A percentile compares a stretch with the other conserved stretches of the same genome.
Evolutionary conservation across 2,329 filamentous ascomycete species (phyloP).

Genomic region (Aphanocladium album): DNA sequence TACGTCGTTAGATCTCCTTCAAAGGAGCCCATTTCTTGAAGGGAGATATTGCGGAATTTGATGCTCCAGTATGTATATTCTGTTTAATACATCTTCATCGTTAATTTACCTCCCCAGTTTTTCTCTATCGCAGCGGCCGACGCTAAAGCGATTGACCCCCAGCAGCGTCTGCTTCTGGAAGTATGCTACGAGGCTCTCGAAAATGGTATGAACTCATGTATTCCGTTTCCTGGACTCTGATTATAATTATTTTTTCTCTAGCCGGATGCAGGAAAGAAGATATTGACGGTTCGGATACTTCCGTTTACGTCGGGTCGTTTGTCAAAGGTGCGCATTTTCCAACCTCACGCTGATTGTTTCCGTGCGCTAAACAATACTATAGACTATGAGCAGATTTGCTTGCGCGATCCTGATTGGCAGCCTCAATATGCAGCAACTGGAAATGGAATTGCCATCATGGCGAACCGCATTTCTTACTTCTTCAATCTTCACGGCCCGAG

Average conservation of each 20-base stretch:
- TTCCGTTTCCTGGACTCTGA: background rate
- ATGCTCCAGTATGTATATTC: slow-evolving; percentile 38
- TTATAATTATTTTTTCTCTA: slow-evolving; percentile 16
- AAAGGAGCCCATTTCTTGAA: slow-evolving; percentile 47
- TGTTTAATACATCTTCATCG: background rate
- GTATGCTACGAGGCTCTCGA: slow-evolving; percentile 47
- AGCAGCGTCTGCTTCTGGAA: slow-evolving; percentile 48
- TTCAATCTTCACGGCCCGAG: slow-evolving; percentile 52
- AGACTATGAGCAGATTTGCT: slow-evolving; percentile 48
- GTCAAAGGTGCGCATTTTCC: slow-evolving; percentile 36
- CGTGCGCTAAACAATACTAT: background rate
- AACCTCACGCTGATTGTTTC: background rate
- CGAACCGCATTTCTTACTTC: slow-evolving; percentile 51
- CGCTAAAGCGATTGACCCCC: slow-evolving; percentile 48
- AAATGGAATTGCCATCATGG: slow-evolving; percentile 47
- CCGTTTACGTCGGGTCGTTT: slow-evolving; percentile 48
- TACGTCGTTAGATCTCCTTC: slow-evolving; percentile 37
- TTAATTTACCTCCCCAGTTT: slow-evolving; percentile 32
- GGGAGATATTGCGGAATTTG: slow-evolving; percentile 42
- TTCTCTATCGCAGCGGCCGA: slow-evolving; percentile 47
- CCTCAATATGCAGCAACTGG: slow-evolving; percentile 50
- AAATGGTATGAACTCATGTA: slow-evolving; percentile 30
- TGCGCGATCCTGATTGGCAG: slow-evolving; percentile 44
- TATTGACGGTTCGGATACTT: slow-evolving; percentile 38
- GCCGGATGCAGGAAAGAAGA: slow-evolving; percentile 41